Evolutionary conservation across 352 stramenopile species (phyloP).

Genomic region (Halophytophthora polymorphica): DNA sequence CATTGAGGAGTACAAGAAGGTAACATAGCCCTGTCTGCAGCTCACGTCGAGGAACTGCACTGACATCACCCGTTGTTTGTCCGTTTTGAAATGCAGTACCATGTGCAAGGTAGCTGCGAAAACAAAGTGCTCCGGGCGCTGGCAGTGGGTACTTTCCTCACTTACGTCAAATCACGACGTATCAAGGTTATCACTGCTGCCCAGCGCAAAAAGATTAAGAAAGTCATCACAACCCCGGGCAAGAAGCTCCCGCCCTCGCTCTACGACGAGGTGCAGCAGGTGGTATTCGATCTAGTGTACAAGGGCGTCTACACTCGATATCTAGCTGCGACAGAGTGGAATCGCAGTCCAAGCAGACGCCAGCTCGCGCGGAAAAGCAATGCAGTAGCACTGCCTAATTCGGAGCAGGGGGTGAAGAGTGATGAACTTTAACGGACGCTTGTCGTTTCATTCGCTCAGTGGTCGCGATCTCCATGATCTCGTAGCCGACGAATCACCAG

Average conservation of each 20-base stretch:
- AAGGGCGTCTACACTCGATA: constrained; percentile 51
- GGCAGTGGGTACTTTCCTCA: constrained; percentile 49
- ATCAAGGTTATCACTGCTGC: constrained; percentile 62
- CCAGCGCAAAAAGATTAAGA: constrained; percentile 69
- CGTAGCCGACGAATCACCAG: no score
- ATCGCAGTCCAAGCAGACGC: not conserved
- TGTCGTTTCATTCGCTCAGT: no score
- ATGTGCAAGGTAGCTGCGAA: constrained; percentile 16
- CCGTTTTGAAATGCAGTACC: not conserved
- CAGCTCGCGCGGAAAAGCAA: no score
- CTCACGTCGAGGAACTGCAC: not conserved
- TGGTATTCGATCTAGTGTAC: constrained; percentile 64
- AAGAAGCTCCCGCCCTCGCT: constrained; percentile 41
- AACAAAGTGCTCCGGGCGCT: constrained; percentile 38
- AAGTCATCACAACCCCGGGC: constrained; percentile 52
- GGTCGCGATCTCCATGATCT: no score
- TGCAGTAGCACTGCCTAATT: no score
- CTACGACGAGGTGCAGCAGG: constrained; percentile 51
- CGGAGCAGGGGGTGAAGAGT: no score
- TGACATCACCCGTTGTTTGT: no score
- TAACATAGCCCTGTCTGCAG: constrained; percentile 4
- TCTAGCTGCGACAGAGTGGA: constrained; percentile 15
- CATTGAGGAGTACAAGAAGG: constrained; percentile 54
- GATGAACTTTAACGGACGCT: no score
- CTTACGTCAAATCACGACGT: constrained; percentile 57